A percentile compares a stretch with the other conserved stretches of the same genome.
These are phyloP conservation scores for Fonsecaea monophora DNA, from an alignment of 2,329 filamentous ascomycete species.

Conservation along the genomic window DNA sequence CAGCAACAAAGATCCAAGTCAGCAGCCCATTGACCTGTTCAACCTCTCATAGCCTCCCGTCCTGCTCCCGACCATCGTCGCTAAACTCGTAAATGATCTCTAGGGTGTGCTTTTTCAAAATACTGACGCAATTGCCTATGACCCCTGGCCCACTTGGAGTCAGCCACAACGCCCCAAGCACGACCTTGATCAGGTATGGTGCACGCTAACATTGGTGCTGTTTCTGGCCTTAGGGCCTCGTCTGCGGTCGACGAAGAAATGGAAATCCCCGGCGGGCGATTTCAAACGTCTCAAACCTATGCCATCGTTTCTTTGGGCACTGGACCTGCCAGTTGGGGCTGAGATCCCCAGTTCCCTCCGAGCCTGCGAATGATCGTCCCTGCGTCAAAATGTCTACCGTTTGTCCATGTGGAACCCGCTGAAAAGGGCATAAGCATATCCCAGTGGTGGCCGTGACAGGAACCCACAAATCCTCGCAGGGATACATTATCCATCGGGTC, in stretches of 20 bases:
- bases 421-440: neutral
- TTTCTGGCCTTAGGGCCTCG: neutral
- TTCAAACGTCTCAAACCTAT: neutral
- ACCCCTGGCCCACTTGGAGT: neutral
- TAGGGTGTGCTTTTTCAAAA: neutral
- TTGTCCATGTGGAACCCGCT: slow-evolving; percentile 4
- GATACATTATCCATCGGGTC: slow-evolving; percentile 14
- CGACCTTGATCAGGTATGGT: neutral
- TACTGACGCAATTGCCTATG: neutral
- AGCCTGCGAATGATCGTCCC: slow-evolving; percentile 16
- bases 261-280: neutral
- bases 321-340: slow-evolving; percentile 16
- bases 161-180: slow-evolving; percentile 4
- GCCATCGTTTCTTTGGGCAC: neutral
- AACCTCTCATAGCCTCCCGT: neutral
- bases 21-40: slow-evolving; percentile 1
- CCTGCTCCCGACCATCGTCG: neutral
- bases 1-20: neutral
- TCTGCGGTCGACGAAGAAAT: neutral
- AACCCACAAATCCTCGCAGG: slow-evolving; percentile 3
- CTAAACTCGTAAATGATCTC: neutral
- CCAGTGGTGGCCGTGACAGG: slow-evolving; percentile 5
- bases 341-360: neutral
- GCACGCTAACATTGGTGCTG: neutral
- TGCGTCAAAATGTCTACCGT: slow-evolving; percentile 3